Base-by-base conservation (phyloP, 2,329 filamentous ascomycete genomes). In the Fonsecaea nubica region DNA sequence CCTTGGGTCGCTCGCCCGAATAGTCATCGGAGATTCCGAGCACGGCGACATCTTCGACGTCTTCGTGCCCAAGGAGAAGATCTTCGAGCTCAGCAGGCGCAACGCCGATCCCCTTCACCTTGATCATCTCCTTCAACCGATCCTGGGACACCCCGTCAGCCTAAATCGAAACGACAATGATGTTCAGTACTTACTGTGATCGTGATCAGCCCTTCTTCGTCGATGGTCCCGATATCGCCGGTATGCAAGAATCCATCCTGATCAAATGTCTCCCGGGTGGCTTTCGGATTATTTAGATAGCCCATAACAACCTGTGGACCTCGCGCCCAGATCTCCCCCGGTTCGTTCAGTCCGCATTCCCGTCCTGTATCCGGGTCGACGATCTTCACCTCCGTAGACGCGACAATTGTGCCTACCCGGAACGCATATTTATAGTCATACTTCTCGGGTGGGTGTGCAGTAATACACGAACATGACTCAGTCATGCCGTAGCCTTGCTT, bases 261-360 rank as follows among this genome's bases (percentile, higher is more conserved):
- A 2, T 90, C 91, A 68, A 95, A 87, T 0, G 90, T 88, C 54
- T 92, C 88, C 2, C 81, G 82, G 2, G 92, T 92, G 2, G 89
- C 87, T 68, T 90, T 86, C 0, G 87, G 85, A 64, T 91, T 90
- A 74, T 92, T 92, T 72, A 90, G 84, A 75, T 94, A 96, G 1
- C 91, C 92, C 72, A 86, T 83, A 79, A 93, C 93, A 25, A 94
- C 82, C 68, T 95, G 95, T 0, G 92, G 92, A 0, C 92, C 92
- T 64, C 88, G 88, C 61, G 95, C 83, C 83, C 92, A 91, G 1
- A 88, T 79, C 73, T 88, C 86, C 10, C 85, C 86, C 0, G 83
- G 79, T 72, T 88, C 80, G 50, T 81, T 81, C 3, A 85, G 73
- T 0, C 78, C 83, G 1, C 81, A 82, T 71, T 88, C 85, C 0